These are phyloP conservation scores for Trichoderma asperellum DNA, from an alignment of 2,329 filamentous ascomycete genomes.

Conservation along the genomic window DNA sequence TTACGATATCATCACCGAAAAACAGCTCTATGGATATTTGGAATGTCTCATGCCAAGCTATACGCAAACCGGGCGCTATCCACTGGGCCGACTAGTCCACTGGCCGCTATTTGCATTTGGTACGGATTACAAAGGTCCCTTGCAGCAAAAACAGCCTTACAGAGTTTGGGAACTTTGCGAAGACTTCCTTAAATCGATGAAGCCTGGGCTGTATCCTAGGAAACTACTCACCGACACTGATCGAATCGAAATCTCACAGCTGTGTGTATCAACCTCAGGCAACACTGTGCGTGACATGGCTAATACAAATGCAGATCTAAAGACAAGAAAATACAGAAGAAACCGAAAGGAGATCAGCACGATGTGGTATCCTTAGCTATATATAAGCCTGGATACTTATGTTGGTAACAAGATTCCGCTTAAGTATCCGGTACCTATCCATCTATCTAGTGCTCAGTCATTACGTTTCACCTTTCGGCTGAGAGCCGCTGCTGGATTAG, in stretches of 20 bases:
- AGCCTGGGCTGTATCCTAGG: neutral
- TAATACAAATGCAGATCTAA: neutral
- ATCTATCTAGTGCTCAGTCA: neutral
- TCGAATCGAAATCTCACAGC: neutral
- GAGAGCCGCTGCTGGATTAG: neutral
- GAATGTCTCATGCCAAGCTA: constrained; percentile 1
- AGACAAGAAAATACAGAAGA: neutral
- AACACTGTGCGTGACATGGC: neutral
- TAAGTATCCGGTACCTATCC: neutral
- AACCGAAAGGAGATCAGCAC: neutral
- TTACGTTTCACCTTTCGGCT: neutral
- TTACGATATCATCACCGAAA: neutral
- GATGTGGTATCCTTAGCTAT: neutral
- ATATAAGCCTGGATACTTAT: constrained; percentile 10
- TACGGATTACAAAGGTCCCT: neutral
- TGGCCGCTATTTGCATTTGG: constrained; percentile 7
- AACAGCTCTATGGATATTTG: constrained; percentile 9
- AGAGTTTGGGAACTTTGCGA: neutral
- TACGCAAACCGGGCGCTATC: neutral
- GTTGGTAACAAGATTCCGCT: neutral
- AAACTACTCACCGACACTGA: neutral
- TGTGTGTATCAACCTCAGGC: neutral
- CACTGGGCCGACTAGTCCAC: neutral
- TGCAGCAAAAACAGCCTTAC: neutral
- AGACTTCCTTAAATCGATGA: neutral